Evolutionary conservation across 805 yeast species (phyloP), one percentile per base, ranked within the genome.

Genomic region (Ascoidea tarda): DNA sequence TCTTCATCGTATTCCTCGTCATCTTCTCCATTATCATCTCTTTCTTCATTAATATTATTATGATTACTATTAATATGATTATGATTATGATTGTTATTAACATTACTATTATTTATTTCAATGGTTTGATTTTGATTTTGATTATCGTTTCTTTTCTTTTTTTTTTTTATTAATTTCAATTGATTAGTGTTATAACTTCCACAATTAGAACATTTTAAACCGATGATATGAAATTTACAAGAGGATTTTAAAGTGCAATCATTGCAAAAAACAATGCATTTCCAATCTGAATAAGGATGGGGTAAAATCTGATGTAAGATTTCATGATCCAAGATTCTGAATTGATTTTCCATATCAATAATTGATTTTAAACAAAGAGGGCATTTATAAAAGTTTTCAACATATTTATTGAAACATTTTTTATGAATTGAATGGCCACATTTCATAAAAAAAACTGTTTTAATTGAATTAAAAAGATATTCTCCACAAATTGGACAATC

Each of bases 351-450:
- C 80, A 90, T 89, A 66, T 89, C 87, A 45, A 84, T 73, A 51
- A 91, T 79, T 0, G 96, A 84, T 59, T 85, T 80, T 52, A 87
- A 82, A 63, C 98, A 90, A 2, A 87, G 75, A 1, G 98, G 98
- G 65, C 98, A 90, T 64, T 87, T 87, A 72, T 88, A 90, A 14
- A 86, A 79, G 63, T 85, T 88, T 58, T 81, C 76, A n/a, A 87
- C 78, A 63, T 84, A 81, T 58, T 87, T 91, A 56, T 82, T 82
- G 64, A 81, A 89, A 65, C 98, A 90, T 32, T 66, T 62, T 64
- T 88, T 87, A 68, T 90, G 98, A 54, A 90, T 90, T 46, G 96
- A 87, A 67, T 90, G 98, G 1, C 97, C 96, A 68, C 98, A 90
- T 4, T 74, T 71, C 96, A 90, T 88, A 64, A 90, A 89, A 21